These are phyloP conservation scores for Bipolaris zeicola DNA, from an alignment of 2,329 filamentous ascomycete species.

Conservation along the genomic window DNA sequence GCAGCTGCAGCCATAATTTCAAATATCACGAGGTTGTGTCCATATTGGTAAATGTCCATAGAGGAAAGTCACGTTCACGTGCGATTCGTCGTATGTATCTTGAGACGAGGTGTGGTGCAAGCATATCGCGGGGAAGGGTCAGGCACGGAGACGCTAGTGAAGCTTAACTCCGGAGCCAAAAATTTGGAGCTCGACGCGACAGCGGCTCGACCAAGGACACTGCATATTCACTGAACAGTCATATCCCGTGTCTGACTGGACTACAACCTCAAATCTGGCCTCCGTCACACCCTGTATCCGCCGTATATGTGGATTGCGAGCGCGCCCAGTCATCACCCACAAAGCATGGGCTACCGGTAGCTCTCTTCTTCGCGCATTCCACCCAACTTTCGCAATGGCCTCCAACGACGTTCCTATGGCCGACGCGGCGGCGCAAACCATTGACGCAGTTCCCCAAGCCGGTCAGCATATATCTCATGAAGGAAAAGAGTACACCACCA, in stretches of 20 bases:
- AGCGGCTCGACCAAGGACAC: not conserved
- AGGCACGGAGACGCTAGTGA: slow-evolving; percentile 34
- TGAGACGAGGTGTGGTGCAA: not conserved
- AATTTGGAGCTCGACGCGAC: slow-evolving; percentile 32
- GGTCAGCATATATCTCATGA: slow-evolving; percentile 51
- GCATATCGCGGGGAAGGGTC: slow-evolving; percentile 8
- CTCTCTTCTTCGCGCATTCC: slow-evolving; percentile 26
- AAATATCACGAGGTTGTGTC: not conserved
- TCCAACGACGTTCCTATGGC: slow-evolving; percentile 19
- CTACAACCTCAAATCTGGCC: slow-evolving; percentile 28
- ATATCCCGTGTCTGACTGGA: not conserved
- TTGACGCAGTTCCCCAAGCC: slow-evolving; percentile 35
- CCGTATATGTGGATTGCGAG: slow-evolving; percentile 30
- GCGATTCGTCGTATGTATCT: not conserved
- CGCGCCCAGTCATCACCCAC: slow-evolving; percentile 15
- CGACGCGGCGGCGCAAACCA: slow-evolving; percentile 21
- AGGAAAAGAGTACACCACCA: slow-evolving; percentile 62
- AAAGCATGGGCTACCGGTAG: slow-evolving; percentile 38
- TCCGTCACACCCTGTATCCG: slow-evolving; percentile 13
- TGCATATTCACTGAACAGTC: not conserved
- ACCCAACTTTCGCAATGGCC: slow-evolving; percentile 26
- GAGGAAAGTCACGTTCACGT: not conserved
- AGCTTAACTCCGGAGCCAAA: slow-evolving; percentile 37
- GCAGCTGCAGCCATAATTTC: not conserved
- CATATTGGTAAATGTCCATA: not conserved